phyloP scores from a whole-genome alignment of 257 asterid genomes.

The Primulina tabacum region DNA sequence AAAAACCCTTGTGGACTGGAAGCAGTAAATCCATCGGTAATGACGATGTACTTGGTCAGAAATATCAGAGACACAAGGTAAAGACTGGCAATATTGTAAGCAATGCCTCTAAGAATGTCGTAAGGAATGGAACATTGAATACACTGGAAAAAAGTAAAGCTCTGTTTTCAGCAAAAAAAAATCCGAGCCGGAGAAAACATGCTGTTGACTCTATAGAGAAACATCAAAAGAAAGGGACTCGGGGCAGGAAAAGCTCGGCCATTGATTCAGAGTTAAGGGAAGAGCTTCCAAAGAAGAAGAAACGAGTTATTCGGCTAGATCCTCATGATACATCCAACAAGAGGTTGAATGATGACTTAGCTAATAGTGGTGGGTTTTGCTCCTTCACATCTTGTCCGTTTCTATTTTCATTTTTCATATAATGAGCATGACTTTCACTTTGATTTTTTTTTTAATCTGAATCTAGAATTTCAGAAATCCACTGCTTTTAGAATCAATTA shows the following conservation, averaged over 20 bases:
- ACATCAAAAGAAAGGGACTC: constrained; percentile 39
- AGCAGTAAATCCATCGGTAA: constrained; percentile 31
- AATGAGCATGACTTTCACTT: neutral
- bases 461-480: constrained; percentile 6
- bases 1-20: constrained; percentile 21
- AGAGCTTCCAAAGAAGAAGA: constrained; percentile 59
- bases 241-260: constrained; percentile 34
- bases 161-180: constrained; percentile 24
- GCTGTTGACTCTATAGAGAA: constrained; percentile 32
- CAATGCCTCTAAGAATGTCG: constrained; percentile 24
- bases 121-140: constrained; percentile 26
- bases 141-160: constrained; percentile 28
- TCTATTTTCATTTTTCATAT: neutral
- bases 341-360: constrained; percentile 66
- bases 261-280: constrained; percentile 38
- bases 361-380: constrained; percentile 48
- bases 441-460: constrained; percentile 7
- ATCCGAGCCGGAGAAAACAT: constrained; percentile 29
- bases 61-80: constrained; percentile 26
- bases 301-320: constrained; percentile 62
- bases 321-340: constrained; percentile 82
- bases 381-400: constrained; percentile 17
- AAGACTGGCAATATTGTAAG: constrained; percentile 26
- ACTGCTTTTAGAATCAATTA: constrained; percentile 2
- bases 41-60: constrained; percentile 33